Base-by-base conservation (phyloP, 306 rosid genomes). In the Chamaecrista fasciculata region DNA sequence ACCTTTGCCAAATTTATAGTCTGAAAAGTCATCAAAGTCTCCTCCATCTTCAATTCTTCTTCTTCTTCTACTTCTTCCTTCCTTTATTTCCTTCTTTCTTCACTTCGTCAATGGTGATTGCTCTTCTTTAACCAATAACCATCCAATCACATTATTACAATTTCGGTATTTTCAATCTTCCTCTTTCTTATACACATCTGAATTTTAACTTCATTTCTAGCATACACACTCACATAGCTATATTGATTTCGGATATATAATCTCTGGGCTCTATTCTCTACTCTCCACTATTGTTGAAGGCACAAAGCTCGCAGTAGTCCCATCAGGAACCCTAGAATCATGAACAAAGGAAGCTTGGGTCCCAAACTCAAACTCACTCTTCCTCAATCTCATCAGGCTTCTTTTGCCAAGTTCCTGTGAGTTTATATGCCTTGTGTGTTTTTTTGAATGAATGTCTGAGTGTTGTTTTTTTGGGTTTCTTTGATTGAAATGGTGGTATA, bases 341-440 rank as follows among this genome's bases (percentile, higher is more conserved):
- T 94, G 96, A 91, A 80, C 31, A 94, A 60, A 71, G 99, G 96
- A 74, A 66, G 46, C 59, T 78, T 90, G 66, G 82, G 78, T 4
- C 81, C 65, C 15, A 78, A 60, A 66, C 96, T 94, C 79, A 88
- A 80, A 79, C 96, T 94, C 69, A 75, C 85, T 20, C 81, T 94
- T 39, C 99, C 99, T 81, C 80, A 62, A 8, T 76, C 87, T 8
- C 95, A 86, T 50, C 95, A 88, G 34, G 74, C 72, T 62, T 82
- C 86, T 62, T 79, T 90, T 75, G 48, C 93, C 57, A 91, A 76
- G 36, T 94, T 86, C 76, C 80, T 91, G 99, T 94, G 82, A 79
- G 66, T 73, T 29, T 75, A 79, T 70, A 31, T 74, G 2, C 53
- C 9, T 28, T 71, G 18, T 44, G 29, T 49, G 4, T 2, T 33